Percentiles rank a stretch among this genome's conserved stretches.
Evolutionary conservation across 129 eudicot genomes (phyloP).

Genomic region (Helichrysum umbraculigerum): DNA sequence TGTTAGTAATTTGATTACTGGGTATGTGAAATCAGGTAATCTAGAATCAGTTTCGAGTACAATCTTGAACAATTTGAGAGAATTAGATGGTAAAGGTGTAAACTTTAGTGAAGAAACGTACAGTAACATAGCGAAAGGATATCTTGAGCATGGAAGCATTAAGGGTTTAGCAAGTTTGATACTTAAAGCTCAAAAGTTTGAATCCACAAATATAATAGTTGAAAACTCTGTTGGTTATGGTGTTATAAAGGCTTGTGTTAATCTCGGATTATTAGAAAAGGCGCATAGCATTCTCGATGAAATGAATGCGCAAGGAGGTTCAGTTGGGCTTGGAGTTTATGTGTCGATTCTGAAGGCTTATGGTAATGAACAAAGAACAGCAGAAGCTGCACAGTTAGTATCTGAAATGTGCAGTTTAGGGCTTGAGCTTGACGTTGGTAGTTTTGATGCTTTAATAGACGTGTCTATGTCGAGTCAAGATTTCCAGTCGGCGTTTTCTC

Average conservation of each 20-base stretch:
- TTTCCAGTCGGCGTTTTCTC: constrained; percentile 89
- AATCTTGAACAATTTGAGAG: constrained; percentile 41
- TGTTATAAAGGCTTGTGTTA: constrained; percentile 67
- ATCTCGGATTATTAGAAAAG: constrained; percentile 66
- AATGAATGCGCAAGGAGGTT: constrained; percentile 76
- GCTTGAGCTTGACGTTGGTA: constrained; percentile 59
- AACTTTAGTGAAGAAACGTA: constrained; percentile 51
- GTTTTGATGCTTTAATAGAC: constrained; percentile 72
- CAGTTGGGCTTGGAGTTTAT: constrained; percentile 77
- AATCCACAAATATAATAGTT: constrained; percentile 40
- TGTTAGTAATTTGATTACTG: constrained; percentile 59
- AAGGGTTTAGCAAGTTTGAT: constrained; percentile 71
- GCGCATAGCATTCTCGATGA: constrained; percentile 82
- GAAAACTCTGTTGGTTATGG: constrained; percentile 76
- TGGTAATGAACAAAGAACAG: constrained; percentile 72
- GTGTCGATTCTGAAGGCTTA: constrained; percentile 82
- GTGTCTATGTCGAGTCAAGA: constrained; percentile 91
- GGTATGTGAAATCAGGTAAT: constrained; percentile 62
- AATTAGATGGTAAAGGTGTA: constrained; percentile 40
- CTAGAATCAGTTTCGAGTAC: constrained; percentile 50
- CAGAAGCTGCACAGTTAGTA: constrained; percentile 92
- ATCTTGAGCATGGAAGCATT: constrained; percentile 49
- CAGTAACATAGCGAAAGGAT: constrained; percentile 52
- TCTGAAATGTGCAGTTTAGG: constrained; percentile 70
- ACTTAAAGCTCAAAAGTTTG: constrained; percentile 65